Base-by-base conservation (phyloP, 2,329 filamentous ascomycete species). In the Botrytis paeoniae region DNA sequence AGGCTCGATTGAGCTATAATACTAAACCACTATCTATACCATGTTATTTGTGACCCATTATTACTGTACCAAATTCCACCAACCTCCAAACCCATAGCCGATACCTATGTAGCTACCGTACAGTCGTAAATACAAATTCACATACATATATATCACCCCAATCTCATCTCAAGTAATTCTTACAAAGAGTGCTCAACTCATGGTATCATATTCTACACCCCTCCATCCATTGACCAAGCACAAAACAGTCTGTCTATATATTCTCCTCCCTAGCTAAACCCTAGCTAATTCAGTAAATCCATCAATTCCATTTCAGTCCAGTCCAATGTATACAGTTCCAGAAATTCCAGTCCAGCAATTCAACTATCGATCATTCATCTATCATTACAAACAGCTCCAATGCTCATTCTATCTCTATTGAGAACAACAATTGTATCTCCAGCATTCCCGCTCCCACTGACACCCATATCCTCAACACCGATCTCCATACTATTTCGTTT, bases 311-410 rank as follows among this genome's bases (percentile, higher is more conserved):
- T 29, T 10, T n/a, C 29, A 22, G n/a, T 35, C 29, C 4, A 25
- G 29, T 22, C 57, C 57, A 60, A 5, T 35, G 2, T 35, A 22
- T 60, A 32, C 57, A 20, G 32, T 60, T 35, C 57, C 39, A 51
- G 43, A 18, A 22, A 39, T 37, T 16, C 41, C 14, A 65, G 32
- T 45, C 43, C 5, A 51, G 43, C 29, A 25, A n/a, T 16, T 54
- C 45, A 8, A 54, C 32, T 25, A 37, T 37, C 35, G 4, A 57
- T 22, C 29, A 62, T 29, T 70, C 35, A 71, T 66, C 70, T 43
- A 66, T 71, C 70, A 32, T 72, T 72, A 68, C 70, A 72, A 25
- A 72, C 70, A 25, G 70, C 70, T 9, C 41, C 70, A 39, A 72
- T 72, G 5, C 62, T 68, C 70, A 72, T 72, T n/a, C 48, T 45